These are phyloP conservation scores for Hanseniaspora taiwanica DNA, from an alignment of 805 yeast genomes.

Conservation along the genomic window DNA sequence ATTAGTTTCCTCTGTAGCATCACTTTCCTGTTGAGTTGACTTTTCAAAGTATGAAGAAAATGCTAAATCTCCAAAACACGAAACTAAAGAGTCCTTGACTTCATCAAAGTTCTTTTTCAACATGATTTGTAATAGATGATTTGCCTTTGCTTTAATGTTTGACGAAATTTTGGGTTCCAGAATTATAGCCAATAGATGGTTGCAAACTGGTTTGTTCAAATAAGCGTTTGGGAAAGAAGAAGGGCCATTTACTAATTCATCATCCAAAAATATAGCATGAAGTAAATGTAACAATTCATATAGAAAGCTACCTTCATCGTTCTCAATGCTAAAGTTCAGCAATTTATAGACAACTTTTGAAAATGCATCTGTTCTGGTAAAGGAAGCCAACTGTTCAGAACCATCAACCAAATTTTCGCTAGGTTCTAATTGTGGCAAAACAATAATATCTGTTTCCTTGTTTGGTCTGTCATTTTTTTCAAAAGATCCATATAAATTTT, in stretches of 20 bases:
- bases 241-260: slow-evolving; percentile 30
- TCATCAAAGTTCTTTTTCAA: slow-evolving; percentile 33
- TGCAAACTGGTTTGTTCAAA: slow-evolving; percentile 35
- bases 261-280: slow-evolving; percentile 49
- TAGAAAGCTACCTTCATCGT: slow-evolving; percentile 39
- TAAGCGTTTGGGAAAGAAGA: slow-evolving; percentile 31
- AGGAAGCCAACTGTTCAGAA: slow-evolving; percentile 33
- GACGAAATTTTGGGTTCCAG: slow-evolving; percentile 37
- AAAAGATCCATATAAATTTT: slow-evolving; percentile 26
- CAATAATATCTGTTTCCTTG: slow-evolving; percentile 30
- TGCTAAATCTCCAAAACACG: slow-evolving; percentile 44
- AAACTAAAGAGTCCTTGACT: slow-evolving; percentile 37
- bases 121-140: slow-evolving; percentile 31
- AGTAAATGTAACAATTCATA: slow-evolving; percentile 52
- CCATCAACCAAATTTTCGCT: slow-evolving; percentile 15
- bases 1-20: slow-evolving; percentile 30
- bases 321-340: slow-evolving; percentile 38
- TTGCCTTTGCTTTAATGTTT: slow-evolving; percentile 40
- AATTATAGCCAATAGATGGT: slow-evolving; percentile 38
- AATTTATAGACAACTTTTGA: slow-evolving; percentile 45
- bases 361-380: slow-evolving; percentile 39
- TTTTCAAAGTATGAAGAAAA: slow-evolving; percentile 29
- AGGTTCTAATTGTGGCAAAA: slow-evolving; percentile 32
- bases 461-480: slow-evolving; percentile 18
- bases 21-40: slow-evolving; percentile 33